phyloP scores from a whole-genome alignment of 73 alveolate genomes.

The Paramecium sexaurelia region DNA sequence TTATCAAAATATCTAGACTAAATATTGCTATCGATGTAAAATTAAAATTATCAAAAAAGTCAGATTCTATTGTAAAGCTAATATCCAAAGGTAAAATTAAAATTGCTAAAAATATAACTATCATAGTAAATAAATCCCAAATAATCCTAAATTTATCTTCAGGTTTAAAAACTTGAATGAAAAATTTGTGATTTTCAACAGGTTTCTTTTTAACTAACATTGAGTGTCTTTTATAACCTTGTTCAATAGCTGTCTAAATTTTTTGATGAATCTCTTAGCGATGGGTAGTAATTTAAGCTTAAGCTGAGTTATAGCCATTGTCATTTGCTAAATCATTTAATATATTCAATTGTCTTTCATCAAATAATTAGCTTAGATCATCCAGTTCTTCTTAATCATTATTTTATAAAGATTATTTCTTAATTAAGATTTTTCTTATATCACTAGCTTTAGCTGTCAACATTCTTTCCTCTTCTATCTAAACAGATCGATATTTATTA shows the following conservation, averaged over 20 bases:
- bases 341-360: slow-evolving; percentile 40
- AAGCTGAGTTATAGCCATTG: neutral
- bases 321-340: slow-evolving; percentile 20
- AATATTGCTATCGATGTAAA: slow-evolving; percentile 6
- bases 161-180: neutral
- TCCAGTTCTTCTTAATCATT: neutral
- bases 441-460: slow-evolving; percentile 10
- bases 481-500: neutral
- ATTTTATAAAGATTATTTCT: neutral
- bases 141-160: slow-evolving; percentile 32
- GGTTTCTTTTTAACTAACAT: neutral
- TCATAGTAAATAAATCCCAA: slow-evolving; percentile 53
- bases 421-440: neutral
- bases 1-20: slow-evolving; percentile 38
- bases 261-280: neutral
- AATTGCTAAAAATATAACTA: slow-evolving; percentile 28
- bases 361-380: neutral
- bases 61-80: slow-evolving; percentile 18
- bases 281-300: neutral
- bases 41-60: neutral
- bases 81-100: slow-evolving; percentile 37
- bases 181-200: neutral
- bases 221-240: slow-evolving; percentile 13
- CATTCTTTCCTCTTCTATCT: neutral
- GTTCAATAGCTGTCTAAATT: neutral